Evolutionary conservation across 495 filamentous ascomycete genomes (phyloP).

Genomic region (Ascobolus immersus): DNA sequence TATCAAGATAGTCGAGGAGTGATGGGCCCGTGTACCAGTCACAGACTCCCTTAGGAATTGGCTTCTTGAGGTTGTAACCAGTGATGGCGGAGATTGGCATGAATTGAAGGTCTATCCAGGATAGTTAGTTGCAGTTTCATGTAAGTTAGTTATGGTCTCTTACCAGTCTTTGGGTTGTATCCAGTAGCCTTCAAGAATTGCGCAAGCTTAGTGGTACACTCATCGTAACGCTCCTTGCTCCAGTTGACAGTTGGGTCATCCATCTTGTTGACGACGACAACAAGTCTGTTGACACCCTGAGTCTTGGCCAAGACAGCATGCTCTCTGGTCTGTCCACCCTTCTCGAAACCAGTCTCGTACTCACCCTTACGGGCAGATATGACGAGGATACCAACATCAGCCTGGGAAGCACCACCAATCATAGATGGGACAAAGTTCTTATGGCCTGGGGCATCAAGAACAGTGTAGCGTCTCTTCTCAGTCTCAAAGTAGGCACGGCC

Average conservation of each 20-base stretch:
- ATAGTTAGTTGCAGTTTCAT: conserved; percentile 3
- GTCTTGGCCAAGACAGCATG: conserved; percentile 94
- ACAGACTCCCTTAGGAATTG: conserved; percentile 46
- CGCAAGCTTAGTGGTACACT: conserved; percentile 70
- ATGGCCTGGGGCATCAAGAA: conserved; percentile 88
- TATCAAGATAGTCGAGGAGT: conserved; percentile 73
- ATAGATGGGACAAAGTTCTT: conserved; percentile 91
- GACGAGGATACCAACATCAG: conserved; percentile 84
- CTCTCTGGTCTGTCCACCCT: conserved; percentile 90
- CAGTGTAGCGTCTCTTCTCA: conserved; percentile 63
- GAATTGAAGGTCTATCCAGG: conserved; percentile 42
- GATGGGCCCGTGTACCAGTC: conserved; percentile 85
- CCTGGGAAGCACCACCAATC: conserved; percentile 91
- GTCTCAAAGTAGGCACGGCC: conserved; percentile 92
- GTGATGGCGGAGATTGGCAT: conserved; percentile 92
- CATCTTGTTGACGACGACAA: conserved; percentile 96
- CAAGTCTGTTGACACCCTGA: conserved; percentile 84
- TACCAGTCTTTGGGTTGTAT: conserved; percentile 57
- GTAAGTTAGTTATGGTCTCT: not conserved
- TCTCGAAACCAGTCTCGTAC: conserved; percentile 99
- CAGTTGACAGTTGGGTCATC: conserved; percentile 89
- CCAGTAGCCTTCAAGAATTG: conserved; percentile 74
- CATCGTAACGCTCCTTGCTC: conserved; percentile 72
- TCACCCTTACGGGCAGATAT: conserved; percentile 95
- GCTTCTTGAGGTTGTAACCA: conserved; percentile 63